Conservation (phyloP, 208 protist species). For the Strigomonas galati region DNA sequence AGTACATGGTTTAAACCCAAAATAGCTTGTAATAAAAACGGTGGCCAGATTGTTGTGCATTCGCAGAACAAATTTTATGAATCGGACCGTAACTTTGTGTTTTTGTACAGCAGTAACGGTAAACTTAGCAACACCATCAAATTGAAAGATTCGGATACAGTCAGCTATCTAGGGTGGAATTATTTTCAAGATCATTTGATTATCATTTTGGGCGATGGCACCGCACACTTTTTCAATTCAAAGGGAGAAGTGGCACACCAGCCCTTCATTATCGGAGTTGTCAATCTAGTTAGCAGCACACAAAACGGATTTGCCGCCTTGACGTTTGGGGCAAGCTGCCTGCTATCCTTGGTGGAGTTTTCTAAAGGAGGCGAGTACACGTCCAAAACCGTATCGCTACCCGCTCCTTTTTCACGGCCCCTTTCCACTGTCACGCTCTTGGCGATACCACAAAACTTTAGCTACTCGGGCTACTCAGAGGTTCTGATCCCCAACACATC, state of each 20-base stretch:
- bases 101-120: constrained; percentile 24
- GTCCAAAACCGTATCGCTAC: not conserved
- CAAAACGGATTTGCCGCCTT: constrained; percentile 49
- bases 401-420: not conserved
- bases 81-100: constrained; percentile 14
- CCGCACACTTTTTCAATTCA: constrained; percentile 59
- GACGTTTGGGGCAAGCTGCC: not conserved
- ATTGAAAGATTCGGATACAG: constrained; percentile 35
- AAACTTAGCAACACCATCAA: constrained; percentile 15
- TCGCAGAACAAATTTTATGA: constrained; percentile 5
- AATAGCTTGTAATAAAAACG: constrained; percentile 41
- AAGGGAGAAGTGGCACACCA: constrained; percentile 25
- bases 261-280: constrained; percentile 31
- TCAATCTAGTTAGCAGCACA: constrained; percentile 30
- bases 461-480: not conserved
- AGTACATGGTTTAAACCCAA: constrained; percentile 23
- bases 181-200: constrained; percentile 55
- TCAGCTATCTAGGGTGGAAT: constrained; percentile 74
- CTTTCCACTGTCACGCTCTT: not conserved
- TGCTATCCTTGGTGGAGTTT: not conserved
- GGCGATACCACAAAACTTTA: not conserved
- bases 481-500: constrained; percentile 2
- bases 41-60: constrained; percentile 25
- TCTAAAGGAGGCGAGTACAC: not conserved
- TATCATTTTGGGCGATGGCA: constrained; percentile 45